Conservation (phyloP, 2,329 filamentous ascomycete genomes). For the Rhinocladiella similis region DNA sequence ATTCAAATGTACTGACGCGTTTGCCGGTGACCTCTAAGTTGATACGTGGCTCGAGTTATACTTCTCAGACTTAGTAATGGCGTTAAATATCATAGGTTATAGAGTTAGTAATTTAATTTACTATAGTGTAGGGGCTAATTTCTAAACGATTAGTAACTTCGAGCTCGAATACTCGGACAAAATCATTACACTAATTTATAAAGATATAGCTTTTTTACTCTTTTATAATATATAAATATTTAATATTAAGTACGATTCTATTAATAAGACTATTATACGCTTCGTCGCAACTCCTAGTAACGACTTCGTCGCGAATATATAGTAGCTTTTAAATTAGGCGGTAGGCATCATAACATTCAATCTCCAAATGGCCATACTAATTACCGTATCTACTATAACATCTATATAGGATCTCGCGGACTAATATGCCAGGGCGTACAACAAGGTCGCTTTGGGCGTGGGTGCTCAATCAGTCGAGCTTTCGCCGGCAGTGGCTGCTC, state of each 20-base stretch:
- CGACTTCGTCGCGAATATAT: constrained; percentile 20
- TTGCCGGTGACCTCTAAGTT: neutral
- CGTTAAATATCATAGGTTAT: neutral
- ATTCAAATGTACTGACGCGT: neutral
- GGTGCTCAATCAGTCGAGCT: constrained; percentile 4
- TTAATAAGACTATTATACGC: constrained; percentile 19
- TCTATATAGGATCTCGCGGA: neutral
- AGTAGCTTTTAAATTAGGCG: neutral
- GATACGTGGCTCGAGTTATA: neutral
- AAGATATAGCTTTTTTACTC: constrained; percentile 18
- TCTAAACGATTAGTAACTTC: neutral
- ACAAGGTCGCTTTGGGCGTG: constrained; percentile 6
- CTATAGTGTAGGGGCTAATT: constrained; percentile 7
- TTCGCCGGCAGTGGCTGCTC: neutral
- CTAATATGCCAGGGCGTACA: constrained; percentile 3
- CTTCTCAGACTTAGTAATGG: constrained; percentile 6
- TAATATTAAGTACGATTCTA: constrained; percentile 25
- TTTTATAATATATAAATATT: constrained; percentile 25
- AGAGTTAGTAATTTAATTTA: constrained; percentile 15
- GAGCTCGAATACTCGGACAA: neutral
- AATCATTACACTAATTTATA: constrained; percentile 7
- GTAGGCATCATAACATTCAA: neutral
- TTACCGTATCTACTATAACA: neutral
- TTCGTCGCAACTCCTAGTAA: constrained; percentile 18
- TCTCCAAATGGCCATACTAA: neutral